Evolutionary conservation across 306 rosid genomes (phyloP).

Genomic region (Sindora glabra): DNA sequence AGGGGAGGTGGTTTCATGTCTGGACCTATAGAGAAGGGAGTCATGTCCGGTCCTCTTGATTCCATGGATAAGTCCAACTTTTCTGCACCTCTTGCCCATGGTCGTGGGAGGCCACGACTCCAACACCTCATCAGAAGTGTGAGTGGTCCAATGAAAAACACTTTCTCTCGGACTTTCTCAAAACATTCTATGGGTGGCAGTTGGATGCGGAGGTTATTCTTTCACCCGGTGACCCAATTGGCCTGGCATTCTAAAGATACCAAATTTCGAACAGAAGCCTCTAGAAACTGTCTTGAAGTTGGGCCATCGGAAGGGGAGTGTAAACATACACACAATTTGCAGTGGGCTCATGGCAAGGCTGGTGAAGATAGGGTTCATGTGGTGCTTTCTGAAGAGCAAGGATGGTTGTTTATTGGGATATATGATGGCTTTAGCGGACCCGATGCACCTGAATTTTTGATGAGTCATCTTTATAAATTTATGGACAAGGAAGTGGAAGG

Average conservation of each 20-base stretch:
- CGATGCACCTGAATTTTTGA: slow-evolving; percentile 78
- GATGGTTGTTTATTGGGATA: slow-evolving; percentile 82
- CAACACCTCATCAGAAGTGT: slow-evolving; percentile 63
- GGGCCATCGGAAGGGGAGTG: slow-evolving; percentile 16
- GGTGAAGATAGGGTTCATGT: slow-evolving; percentile 84
- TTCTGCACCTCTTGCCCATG: slow-evolving; percentile 51
- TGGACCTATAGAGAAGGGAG: slow-evolving; percentile 62
- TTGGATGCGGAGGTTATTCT: slow-evolving; percentile 54
- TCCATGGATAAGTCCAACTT: slow-evolving; percentile 49
- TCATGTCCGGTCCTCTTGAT: slow-evolving; percentile 69
- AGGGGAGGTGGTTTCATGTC: slow-evolving; percentile 58
- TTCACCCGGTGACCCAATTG: slow-evolving; percentile 49
- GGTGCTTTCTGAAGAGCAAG: slow-evolving; percentile 65
- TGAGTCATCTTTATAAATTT: slow-evolving; percentile 56
- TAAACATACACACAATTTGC: slow-evolving; percentile 39
- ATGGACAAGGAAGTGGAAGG: slow-evolving; percentile 46
- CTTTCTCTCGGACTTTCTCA: slow-evolving; percentile 54
- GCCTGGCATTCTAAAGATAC: slow-evolving; percentile 53
- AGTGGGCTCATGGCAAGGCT: slow-evolving; percentile 87
- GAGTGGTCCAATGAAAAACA: slow-evolving; percentile 55
- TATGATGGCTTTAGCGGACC: slow-evolving; percentile 94
- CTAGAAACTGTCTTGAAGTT: slow-evolving; percentile 28
- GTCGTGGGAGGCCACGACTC: slow-evolving; percentile 40
- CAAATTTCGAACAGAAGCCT: slow-evolving; percentile 36
- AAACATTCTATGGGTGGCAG: slow-evolving; percentile 38